Evolutionary conservation across 2,329 filamentous ascomycete genomes (phyloP).

Genomic region (Colletotrichum sp.): DNA sequence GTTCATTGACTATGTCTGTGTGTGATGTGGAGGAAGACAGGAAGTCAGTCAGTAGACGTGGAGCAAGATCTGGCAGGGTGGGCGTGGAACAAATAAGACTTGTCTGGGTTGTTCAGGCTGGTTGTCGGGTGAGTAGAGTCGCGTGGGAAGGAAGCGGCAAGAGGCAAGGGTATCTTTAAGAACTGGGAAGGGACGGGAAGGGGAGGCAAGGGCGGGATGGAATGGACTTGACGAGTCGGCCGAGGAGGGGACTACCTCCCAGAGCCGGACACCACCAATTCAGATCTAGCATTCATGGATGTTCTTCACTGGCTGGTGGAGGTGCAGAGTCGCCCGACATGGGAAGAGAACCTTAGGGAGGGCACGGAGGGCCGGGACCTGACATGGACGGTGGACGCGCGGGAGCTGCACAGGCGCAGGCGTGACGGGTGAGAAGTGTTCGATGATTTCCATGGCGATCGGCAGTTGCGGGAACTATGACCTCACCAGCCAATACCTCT

Average conservation of each 20-base stretch:
- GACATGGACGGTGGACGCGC: not conserved
- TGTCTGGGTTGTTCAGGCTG: not conserved
- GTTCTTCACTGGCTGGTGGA: not conserved
- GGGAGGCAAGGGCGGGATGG: not conserved
- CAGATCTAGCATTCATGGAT: not conserved
- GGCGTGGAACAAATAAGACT: constrained; percentile 13
- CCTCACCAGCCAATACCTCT: constrained; percentile 17
- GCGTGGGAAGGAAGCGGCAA: not conserved
- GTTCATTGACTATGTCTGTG: not conserved
- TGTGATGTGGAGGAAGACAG: not conserved
- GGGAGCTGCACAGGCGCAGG: not conserved
- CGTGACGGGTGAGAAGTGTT: constrained; percentile 1
- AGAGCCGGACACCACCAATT: not conserved
- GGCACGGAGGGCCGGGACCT: not conserved
- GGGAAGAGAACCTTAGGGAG: not conserved
- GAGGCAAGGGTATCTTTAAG: constrained; percentile 18
- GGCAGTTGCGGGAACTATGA: constrained; percentile 23
- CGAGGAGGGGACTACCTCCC: not conserved
- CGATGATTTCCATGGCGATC: constrained; percentile 19
- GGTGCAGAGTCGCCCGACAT: not conserved
- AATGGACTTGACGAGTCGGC: not conserved
- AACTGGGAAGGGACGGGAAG: not conserved
- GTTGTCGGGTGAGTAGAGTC: constrained; percentile 17
- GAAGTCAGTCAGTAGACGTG: not conserved
- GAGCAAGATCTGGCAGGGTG: not conserved